A percentile compares a stretch with the other conserved stretches of the same genome.
Evolutionary conservation across 164 flowering plant genomes (phyloP).

Genomic region (Sedum album): DNA sequence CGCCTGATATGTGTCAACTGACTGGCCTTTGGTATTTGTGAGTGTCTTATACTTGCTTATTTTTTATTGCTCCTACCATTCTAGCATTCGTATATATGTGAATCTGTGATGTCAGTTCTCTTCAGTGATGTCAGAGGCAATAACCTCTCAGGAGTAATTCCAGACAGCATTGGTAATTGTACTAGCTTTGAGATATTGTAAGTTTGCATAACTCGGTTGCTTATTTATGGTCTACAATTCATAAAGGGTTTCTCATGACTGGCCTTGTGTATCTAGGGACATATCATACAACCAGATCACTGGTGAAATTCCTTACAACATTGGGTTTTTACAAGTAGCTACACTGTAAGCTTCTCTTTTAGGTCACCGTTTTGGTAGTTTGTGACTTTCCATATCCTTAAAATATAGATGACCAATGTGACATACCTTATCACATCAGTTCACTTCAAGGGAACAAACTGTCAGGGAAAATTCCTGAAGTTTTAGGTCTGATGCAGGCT

Average conservation of each 20-base stretch:
- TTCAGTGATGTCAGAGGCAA: constrained; percentile 88
- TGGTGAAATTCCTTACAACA: constrained; percentile 91
- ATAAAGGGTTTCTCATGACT: not conserved
- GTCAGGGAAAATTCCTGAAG: constrained; percentile 83
- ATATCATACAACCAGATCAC: constrained; percentile 83
- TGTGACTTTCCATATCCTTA: not conserved
- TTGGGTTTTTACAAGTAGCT: constrained; percentile 92
- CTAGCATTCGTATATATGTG: not conserved
- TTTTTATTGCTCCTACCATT: not conserved
- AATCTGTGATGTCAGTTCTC: not conserved
- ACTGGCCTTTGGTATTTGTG: constrained; percentile 95
- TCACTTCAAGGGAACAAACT: constrained; percentile 86
- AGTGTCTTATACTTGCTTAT: constrained; percentile 23
- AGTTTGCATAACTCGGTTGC: constrained; percentile 10
- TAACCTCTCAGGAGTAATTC: constrained; percentile 69
- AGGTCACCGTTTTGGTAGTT: not conserved
- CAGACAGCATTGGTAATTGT: constrained; percentile 85
- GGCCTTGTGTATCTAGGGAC: constrained; percentile 40
- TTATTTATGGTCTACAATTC: not conserved
- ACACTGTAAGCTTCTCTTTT: constrained; percentile 47
- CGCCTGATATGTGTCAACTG: constrained; percentile 90
- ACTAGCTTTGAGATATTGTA: constrained; percentile 90
- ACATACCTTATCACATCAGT: constrained; percentile 20
- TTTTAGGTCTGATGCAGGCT: constrained; percentile 95
- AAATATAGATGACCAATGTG: not conserved